Percentiles rank a stretch among this genome's conserved stretches.
Evolutionary conservation across 2,329 filamentous ascomycete genomes (phyloP).

Genomic region (Exutisphaerella laricina): DNA sequence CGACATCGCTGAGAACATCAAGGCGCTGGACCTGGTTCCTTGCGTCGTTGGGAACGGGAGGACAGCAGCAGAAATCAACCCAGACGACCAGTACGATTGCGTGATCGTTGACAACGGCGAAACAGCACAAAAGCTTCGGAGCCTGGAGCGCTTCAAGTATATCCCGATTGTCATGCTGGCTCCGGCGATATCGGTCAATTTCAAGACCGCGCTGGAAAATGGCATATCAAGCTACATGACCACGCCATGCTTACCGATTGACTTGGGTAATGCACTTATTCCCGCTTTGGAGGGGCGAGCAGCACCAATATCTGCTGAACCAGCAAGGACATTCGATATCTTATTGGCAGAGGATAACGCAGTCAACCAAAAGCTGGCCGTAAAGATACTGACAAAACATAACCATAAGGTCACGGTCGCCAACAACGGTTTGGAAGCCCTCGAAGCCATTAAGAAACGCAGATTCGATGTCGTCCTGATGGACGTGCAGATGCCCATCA

Average conservation of each 20-base stretch:
- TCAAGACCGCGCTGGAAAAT: constrained; percentile 89
- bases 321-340: constrained; percentile 93
- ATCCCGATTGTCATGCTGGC: constrained; percentile 91
- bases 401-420: constrained; percentile 90
- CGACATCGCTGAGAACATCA: constrained; percentile 73
- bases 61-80: constrained; percentile 47
- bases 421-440: constrained; percentile 87
- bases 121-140: constrained; percentile 76
- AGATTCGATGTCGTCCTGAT: constrained; percentile 96
- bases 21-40: constrained; percentile 71
- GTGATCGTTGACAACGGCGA: constrained; percentile 93
- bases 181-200: constrained; percentile 79
- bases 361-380: constrained; percentile 91
- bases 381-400: constrained; percentile 96
- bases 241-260: constrained; percentile 87
- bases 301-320: constrained; percentile 84
- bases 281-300: constrained; percentile 90
- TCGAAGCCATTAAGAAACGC: constrained; percentile 85
- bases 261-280: constrained; percentile 92
- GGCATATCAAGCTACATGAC: constrained; percentile 99
- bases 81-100: constrained; percentile 74
- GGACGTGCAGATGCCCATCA: constrained; percentile 99
- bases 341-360: constrained; percentile 94
- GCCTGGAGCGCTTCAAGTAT: constrained; percentile 94
- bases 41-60: constrained; percentile 74